Percentiles rank a stretch among this genome's conserved stretches.
These are phyloP conservation scores for Lactuca sativa DNA, from an alignment of 129 eudicot genomes.

Conservation along the genomic window DNA sequence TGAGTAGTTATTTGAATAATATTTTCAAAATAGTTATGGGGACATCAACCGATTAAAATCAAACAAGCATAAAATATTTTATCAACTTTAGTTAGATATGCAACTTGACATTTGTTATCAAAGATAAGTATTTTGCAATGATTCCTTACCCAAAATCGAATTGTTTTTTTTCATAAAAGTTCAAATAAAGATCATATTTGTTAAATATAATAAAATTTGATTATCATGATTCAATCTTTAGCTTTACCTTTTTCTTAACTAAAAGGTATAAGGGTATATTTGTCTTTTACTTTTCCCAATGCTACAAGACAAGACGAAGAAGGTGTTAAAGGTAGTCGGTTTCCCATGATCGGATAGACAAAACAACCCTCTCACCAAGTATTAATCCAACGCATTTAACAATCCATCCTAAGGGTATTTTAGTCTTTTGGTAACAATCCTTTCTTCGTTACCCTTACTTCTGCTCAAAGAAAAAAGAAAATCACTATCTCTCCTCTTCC, in stretches of 20 bases:
- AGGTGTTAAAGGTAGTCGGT: conserved; percentile 10
- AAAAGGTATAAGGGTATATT: neutral
- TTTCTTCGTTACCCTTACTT: neutral
- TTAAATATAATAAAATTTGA: neutral
- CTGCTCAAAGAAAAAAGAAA: conserved; percentile 22
- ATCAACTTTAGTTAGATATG: too few species aligned
- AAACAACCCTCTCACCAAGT: conserved; percentile 3
- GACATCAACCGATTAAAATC: too few species aligned
- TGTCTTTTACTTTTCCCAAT: conserved; percentile 13
- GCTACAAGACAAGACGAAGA: conserved; percentile 10
- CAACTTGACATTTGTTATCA: too few species aligned
- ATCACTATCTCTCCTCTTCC: neutral
- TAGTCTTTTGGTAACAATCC: neutral
- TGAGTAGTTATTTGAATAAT: too few species aligned
- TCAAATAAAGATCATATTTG: too few species aligned
- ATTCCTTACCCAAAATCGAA: neutral
- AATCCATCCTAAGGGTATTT: neutral
- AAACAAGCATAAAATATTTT: too few species aligned
- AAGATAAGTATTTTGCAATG: too few species aligned
- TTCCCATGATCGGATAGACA: conserved; percentile 3
- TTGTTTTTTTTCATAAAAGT: neutral
- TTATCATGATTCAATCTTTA: neutral
- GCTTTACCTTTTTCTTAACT: conserved; percentile 6
- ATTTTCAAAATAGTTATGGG: too few species aligned
- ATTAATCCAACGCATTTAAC: neutral